These are phyloP conservation scores for Perkinsus marinus DNA, from an alignment of 169 alveolate genomes.

Conservation along the genomic window DNA sequence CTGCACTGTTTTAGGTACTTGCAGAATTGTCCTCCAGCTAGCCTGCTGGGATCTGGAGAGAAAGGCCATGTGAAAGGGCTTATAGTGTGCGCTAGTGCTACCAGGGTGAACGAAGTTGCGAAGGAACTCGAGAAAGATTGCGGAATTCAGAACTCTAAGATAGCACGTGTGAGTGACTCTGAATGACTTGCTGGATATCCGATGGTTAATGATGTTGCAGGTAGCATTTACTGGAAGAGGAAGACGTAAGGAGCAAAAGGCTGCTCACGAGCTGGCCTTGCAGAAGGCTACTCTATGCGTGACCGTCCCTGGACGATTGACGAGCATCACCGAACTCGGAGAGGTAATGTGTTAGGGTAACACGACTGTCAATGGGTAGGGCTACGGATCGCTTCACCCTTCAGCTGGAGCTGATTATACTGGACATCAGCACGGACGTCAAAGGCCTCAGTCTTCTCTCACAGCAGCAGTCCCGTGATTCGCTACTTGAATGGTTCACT, in stretches of 20 bases:
- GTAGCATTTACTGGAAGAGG: neutral
- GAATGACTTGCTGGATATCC: neutral
- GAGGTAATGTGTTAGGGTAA: neutral
- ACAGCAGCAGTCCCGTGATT: neutral
- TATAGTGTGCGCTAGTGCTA: neutral
- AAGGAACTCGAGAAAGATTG: neutral
- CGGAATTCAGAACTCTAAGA: neutral
- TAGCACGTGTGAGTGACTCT: neutral
- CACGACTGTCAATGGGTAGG: too few species aligned
- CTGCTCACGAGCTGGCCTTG: neutral
- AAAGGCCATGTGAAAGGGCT: neutral
- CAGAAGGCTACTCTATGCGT: neutral
- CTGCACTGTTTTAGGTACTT: neutral
- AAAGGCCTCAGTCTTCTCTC: neutral
- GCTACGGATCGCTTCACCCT: too few species aligned
- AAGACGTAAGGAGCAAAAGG: neutral
- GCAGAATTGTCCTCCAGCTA: neutral
- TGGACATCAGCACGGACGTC: neutral
- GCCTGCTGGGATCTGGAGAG: neutral
- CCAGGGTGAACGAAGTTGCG: neutral
- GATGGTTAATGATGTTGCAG: neutral
- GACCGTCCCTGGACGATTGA: neutral
- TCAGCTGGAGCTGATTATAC: neutral
- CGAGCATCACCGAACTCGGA: neutral
- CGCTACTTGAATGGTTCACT: neutral